Base-by-base conservation (phyloP, 2,329 filamentous ascomycete species). In the Venturia pyrina region DNA sequence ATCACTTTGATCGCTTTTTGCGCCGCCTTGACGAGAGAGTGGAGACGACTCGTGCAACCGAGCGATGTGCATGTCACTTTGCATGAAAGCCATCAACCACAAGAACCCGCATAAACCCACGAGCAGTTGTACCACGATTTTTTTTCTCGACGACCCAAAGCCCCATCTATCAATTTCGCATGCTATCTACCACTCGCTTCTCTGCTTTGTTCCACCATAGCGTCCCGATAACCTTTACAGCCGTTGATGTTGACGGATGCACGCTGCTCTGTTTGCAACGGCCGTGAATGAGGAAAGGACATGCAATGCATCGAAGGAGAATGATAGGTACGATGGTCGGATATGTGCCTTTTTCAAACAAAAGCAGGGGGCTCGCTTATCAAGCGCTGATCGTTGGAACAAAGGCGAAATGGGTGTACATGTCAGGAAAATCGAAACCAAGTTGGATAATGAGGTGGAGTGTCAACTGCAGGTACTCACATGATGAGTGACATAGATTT, bases 251-350 rank as follows among this genome's bases (percentile, higher is more conserved):
- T 40, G 37, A 43, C 41, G 41, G 41, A 43, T 43, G 41, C 41
- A 13, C 13, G 13, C 41, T 43, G 41, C 41, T 43, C 15, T 43
- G 41, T 43, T 43, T 43, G 41, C 41, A 40, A 6, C 11, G 1
- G 11, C 7, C 7, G 37, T 2, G 53, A n/a, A 24, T n/a, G 15
- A 17, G 28, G 32, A 59, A 59, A 15, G 53, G 53, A 19, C 15
- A 37, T 34, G 32, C 19, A n/a, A 11, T 37, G 53, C 53, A 59
- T 59, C 32, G 15, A n/a, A 8, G 19, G 11, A 37, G 19, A 37
- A 59, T 59, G 53, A 37, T 59, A 59, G 53, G 53, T 59, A 59
- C 53, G 53, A 37, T 37, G 48, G 21, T 13, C 48, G 48, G 48
- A 53, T 15, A 28, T 53, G 15, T 53, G 11, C 24, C 24, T 17